Evolutionary conservation across 345 rosid species (phyloP), one percentile per base, ranked within the genome.

Genomic region (Eutrema yunnanense): DNA sequence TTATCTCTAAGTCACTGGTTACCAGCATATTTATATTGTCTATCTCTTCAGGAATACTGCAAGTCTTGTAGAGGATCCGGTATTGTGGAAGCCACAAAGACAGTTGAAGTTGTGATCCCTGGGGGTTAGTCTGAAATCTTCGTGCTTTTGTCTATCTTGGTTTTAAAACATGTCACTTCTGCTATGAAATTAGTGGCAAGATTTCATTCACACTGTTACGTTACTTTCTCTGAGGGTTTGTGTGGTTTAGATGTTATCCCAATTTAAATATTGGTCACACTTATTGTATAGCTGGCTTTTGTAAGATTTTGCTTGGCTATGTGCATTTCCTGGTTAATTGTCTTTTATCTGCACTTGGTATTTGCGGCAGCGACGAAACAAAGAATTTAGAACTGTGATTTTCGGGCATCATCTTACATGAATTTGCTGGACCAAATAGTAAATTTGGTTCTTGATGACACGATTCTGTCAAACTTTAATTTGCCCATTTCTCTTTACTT

Each of bases 1-100:
- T 71, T 70, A 5, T 42, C 50, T 57, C 54, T 43, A 56, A 9
- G 33, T 59, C 62, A 41, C 32, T 72, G 38, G 8, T 71, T 50
- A 66, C 62, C 16, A 64, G 33, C 41, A 42, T 22, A 41, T 67
- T 11, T 22, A 13, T 59, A 57, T 34, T 65, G 52, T 49, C 12
- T 40, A 29, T 36, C 29, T 72, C 69, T 77, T 12, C 80, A 94
- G 96, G 97, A 86, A 64, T 70, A 78, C 73, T 89, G 98, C 67
- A 56, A 56, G 81, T 74, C 83, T 61, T 94, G 98, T 68, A 71
- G 68, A 83, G 97, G 98, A 50, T 83, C 92, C 27, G 97, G 96
- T 66, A 82, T 86, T 60, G 85, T 85, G 80, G 88, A 86, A 77
- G 96, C 95, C 69, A 78, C 81, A 67, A 94, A 84, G 69, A 85